Evolutionary conservation across 2,329 filamentous ascomycete species (phyloP).

Genomic region (Fonsecaea erecta): DNA sequence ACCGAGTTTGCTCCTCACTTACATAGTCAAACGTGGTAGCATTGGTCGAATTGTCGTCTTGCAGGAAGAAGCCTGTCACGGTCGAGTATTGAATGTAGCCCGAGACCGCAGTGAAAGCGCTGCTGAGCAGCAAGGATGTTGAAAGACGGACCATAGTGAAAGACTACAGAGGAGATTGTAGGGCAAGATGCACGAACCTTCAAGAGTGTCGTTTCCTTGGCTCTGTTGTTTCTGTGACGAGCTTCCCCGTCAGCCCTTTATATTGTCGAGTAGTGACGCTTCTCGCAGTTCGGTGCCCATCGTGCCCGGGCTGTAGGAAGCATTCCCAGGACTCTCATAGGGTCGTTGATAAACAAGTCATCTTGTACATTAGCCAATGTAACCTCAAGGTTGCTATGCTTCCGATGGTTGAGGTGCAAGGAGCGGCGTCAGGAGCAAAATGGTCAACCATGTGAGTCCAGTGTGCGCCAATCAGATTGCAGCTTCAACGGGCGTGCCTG

Average conservation of each 20-base stretch:
- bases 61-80: constrained; percentile 56
- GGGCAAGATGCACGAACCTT: not conserved
- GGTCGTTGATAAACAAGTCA: not conserved
- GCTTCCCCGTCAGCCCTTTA: not conserved
- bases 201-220: not conserved
- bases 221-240: not conserved
- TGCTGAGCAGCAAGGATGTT: constrained; percentile 16
- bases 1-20: constrained; percentile 32
- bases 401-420: not conserved
- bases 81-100: constrained; percentile 43
- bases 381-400: constrained; percentile 5
- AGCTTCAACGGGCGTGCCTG: constrained; percentile 9
- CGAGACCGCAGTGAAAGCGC: constrained; percentile 15
- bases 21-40: constrained; percentile 56
- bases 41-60: constrained; percentile 56
- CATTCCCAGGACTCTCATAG: not conserved
- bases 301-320: not conserved
- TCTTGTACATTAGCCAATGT: constrained; percentile 12
- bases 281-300: not conserved
- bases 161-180: not conserved
- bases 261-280: not conserved
- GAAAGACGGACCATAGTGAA: constrained; percentile 21
- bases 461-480: not conserved
- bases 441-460: not conserved
- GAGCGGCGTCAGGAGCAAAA: not conserved